phyloP scores from a whole-genome alignment of 495 filamentous ascomycete genomes.

The Halenospora varia region DNA sequence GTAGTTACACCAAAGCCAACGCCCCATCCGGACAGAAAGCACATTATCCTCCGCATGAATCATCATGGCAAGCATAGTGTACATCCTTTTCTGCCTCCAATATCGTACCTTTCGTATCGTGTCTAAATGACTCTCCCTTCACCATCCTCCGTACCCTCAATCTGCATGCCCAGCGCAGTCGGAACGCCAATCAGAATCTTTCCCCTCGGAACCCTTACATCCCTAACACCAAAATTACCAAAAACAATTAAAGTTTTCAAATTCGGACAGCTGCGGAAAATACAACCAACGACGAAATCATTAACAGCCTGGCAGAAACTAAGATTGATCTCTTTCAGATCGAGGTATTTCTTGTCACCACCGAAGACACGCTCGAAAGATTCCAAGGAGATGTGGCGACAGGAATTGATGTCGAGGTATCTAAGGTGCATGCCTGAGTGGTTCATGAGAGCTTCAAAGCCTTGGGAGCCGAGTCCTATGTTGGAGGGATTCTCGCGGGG shows the following conservation, averaged over 20 bases:
- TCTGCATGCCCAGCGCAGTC: conserved; percentile 56
- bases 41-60: neutral
- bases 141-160: conserved; percentile 35
- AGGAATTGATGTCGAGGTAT: conserved; percentile 68
- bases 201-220: conserved; percentile 65
- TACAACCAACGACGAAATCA: conserved; percentile 65
- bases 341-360: conserved; percentile 54
- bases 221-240: conserved; percentile 51
- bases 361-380: conserved; percentile 71
- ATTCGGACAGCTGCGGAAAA: conserved; percentile 71
- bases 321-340: conserved; percentile 67
- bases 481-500: conserved; percentile 52
- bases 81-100: neutral
- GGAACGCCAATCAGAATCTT: conserved; percentile 76
- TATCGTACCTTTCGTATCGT: neutral
- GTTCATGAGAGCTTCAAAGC: conserved; percentile 76
- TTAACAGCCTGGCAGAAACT: conserved; percentile 73
- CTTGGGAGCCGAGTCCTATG: conserved; percentile 66
- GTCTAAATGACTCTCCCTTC: conserved; percentile 18
- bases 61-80: neutral
- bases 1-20: neutral
- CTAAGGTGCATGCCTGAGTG: conserved; percentile 66
- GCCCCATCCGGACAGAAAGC: neutral
- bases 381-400: conserved; percentile 66
- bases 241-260: conserved; percentile 74